phyloP scores from a whole-genome alignment of 2,329 filamentous ascomycete genomes.

The Dactylellina cionopaga region DNA sequence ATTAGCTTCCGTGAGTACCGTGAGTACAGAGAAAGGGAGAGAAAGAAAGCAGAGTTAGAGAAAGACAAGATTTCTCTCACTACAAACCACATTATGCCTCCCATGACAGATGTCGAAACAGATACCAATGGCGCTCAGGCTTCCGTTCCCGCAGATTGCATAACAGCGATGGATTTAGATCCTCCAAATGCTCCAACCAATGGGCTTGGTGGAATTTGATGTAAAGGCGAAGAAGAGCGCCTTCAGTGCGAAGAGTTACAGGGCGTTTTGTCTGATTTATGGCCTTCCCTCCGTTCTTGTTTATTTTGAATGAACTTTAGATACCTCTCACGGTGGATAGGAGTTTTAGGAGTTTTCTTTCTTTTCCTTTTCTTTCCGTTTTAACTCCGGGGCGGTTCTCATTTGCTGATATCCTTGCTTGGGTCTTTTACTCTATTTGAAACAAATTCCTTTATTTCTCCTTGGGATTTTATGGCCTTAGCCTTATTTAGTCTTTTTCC shows the following conservation, averaged over 20 bases:
- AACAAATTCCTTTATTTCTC: too few species aligned
- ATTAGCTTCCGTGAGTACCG: conserved; percentile 46
- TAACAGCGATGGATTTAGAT: conserved; percentile 37
- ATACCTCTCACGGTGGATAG: conserved; percentile 45
- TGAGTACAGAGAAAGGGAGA: too few species aligned
- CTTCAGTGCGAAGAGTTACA: not conserved
- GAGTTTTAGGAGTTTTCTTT: conserved; percentile 33
- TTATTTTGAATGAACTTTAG: conserved; percentile 43
- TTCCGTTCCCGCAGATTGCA: not conserved
- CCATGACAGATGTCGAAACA: conserved; percentile 18
- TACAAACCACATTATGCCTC: not conserved
- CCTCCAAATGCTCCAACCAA: conserved; percentile 21
- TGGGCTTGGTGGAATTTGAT: conserved; percentile 19
- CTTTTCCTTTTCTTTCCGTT: conserved; percentile 3
- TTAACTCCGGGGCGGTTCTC: conserved; percentile 42
- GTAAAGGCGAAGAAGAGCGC: not conserved
- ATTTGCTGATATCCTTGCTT: conserved; percentile 44
- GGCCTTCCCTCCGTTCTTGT: conserved; percentile 11
- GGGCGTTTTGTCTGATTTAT: conserved; percentile 28
- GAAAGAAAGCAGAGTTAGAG: conserved; percentile 44
- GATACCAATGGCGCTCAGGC: conserved; percentile 20
- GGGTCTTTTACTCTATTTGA: conserved; percentile 22
- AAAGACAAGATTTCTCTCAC: conserved; percentile 23
- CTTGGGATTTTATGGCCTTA: conserved; percentile 3
- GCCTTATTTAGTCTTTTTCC: not conserved